Evolutionary conservation across 371 early-diverging fungal genomes (phyloP), one percentile per base, ranked within the genome.

Genomic region (Mortierella sp.): DNA sequence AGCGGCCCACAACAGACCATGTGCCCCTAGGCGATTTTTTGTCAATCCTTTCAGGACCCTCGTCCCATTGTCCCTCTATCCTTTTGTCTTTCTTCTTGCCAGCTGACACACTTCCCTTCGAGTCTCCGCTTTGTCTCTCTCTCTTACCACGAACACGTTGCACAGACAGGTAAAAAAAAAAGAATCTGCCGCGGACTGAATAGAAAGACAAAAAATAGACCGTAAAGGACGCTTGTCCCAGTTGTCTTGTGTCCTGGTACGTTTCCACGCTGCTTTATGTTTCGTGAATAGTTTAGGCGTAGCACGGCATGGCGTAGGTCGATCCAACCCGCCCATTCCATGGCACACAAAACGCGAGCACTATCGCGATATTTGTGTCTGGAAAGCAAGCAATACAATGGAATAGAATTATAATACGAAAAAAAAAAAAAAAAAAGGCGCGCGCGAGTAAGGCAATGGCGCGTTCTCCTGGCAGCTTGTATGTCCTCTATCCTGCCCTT

Each of bases 81-180:
- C 27, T 7, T 39, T 6, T 51, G 21, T 51, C 23, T 51, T 32
- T 24, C 12, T 17, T 23, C 11, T 27, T 27, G 49, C 15, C 28
- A 11, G 27, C 23, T 34, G 37, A 34, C 14, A 34, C 37, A 34
- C 37, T 34, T 34, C 11, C 11, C 37, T 11, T 34, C 37, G 37
- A 34, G 37, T 34, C 37, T 34, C 37, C 37, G 37, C 24, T 48
- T 27, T 23, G 28, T 24, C 21, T 51, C 43, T 54, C 28, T 26
- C 41, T 42, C 31, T 47, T 47, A n/a, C 43, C 32, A 37, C 39
- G 42, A 11, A 23, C 47, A 47, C 37, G 58, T 58, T 47, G 37
- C 24, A 58, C 49, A 58, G 49, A 49, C 32, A 57, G 48, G 27
- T 37, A 37, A 49, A 48, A 49, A 49, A 37, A 58, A 58, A 42